Evolutionary conservation across 352 stramenopile species (phyloP), one percentile per base, ranked within the genome.

Genomic region (Pythium pyrilobum): DNA sequence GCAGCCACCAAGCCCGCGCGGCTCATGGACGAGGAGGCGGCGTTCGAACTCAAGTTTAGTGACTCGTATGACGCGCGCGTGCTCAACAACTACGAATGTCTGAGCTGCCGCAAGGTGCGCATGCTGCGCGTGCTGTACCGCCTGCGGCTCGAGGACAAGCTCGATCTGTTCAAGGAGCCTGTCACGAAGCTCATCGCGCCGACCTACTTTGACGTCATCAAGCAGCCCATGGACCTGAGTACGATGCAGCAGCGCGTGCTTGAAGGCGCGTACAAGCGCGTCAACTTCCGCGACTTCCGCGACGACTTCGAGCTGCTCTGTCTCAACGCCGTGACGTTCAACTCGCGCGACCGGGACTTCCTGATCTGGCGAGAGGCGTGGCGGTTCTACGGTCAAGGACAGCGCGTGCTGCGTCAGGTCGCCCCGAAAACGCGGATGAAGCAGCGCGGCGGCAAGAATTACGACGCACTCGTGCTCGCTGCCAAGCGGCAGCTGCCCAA

Each of bases 321-420:
- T 21, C 62, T 97, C 18, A 99, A 99, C 59, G 95, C 95, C 0
- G 76, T 98, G 8, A 96, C 90, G 25, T 99, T 98, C 66, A 99
- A 99, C 66, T 85, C 77, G 1, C 83, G 89, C 29, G 85, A 93
- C 41, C 80, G 80, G 8, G 79, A 95, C 18, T 95, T 92, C 34
- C 40, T 92, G 24, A 89, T 97, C 59, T 98, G 91, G 91, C 87
- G 87, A 21, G 89, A 97, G 63, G 89, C 92, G 4, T 96, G 91
- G 77, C 69, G 90, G 25, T 98, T 96, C 59, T 96, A 97, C 56
- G 74, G 88, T 2, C 81, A 88, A 56, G 85, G 83, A 11, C 66
- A 89, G 45, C 65, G 62, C 23, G 76, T 95, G 43, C 69, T 93
- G 21, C 70, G 85, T 7, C 85, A 91, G 61, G 75, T 72, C 1